phyloP scores from a whole-genome alignment of 2,329 filamentous ascomycete species.

The Sordariomycetes sp. region DNA sequence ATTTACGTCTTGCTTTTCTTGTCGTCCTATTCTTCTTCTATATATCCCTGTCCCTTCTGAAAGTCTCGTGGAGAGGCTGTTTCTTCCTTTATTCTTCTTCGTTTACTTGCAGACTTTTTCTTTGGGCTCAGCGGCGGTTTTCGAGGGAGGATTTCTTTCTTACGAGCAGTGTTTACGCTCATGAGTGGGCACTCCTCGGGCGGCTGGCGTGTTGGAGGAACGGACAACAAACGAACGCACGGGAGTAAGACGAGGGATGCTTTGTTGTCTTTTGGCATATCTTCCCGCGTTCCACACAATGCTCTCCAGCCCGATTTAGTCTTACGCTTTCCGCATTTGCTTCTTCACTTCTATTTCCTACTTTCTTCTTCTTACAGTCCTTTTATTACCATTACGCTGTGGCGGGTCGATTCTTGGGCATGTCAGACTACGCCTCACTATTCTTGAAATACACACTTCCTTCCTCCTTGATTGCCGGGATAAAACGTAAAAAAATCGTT shows the following conservation, averaged over 20 bases:
- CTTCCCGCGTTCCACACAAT: background rate
- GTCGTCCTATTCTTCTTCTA: background rate
- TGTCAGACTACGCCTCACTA: background rate
- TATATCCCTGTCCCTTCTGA: background rate
- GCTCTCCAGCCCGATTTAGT: background rate
- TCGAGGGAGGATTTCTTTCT: background rate
- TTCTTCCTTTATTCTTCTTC: background rate
- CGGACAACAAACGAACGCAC: too few relatives aligned
- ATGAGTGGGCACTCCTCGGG: background rate
- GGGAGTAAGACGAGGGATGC: background rate
- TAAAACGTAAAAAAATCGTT: background rate
- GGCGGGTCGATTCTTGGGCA: background rate
- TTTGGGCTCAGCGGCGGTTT: background rate
- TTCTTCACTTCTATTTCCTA: background rate
- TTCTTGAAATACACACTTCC: background rate
- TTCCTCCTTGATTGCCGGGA: background rate
- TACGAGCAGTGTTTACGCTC: background rate
- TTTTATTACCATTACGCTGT: background rate
- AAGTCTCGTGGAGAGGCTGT: background rate
- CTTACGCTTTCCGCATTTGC: background rate
- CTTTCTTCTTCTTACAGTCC: background rate
- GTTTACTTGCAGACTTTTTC: background rate
- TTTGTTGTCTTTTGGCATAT: background rate
- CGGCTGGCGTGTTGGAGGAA: background rate
- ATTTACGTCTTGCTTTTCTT: conserved; percentile 3